Evolutionary conservation across 768 basidiomycete species (phyloP), one percentile per base, ranked within the genome.

Genomic region (Rhizopogon sp.): DNA sequence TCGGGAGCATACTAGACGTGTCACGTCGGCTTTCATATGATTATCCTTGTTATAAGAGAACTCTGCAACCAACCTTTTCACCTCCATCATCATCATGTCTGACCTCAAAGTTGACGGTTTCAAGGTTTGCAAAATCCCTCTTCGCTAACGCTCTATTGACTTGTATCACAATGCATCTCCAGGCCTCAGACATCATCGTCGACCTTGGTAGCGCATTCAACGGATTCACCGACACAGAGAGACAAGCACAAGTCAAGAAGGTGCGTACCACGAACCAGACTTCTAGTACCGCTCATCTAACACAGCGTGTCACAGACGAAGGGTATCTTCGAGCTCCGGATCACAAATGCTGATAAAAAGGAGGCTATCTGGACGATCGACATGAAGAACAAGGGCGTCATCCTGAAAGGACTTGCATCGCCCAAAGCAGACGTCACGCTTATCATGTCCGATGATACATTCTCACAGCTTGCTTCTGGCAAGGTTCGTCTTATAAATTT

Each of bases 301-400:
- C 17, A 5, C 25, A 31, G n/a, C 25, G 16, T 46, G 47, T 28
- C 10, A 25, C 61, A 92, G 93, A 88, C 86, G 49, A 92, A 90
- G 62, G 93, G 90, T 58, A 82, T 95, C 65, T 94, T 97, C 68
- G 87, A 93, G 70, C 75, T 97, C 41, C 81, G 83, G 51, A 80
- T 96, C 61, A 82, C 84, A 68, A 92, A 93, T 65, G 78, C 71
- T 29, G 75, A 79, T 14, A 87, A 87, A 56, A 76, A 88, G 70
- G 83, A 83, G 58, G 88, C 75, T 17, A 78, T 78, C 43, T 97
- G 93, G 93, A 94, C 93, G 6, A 91, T 98, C 62, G 95, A 98
- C 77, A 65, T 96, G 66, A 97, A 98, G 81, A 87, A 87, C 74
- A 78, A 80, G 13, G 91, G 89, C 10, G 72, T 78, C 20, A 80